A percentile compares a stretch with the other conserved stretches of the same genome.
phyloP scores from a whole-genome alignment of 768 basidiomycete species.

The Serendipita sp. region DNA sequence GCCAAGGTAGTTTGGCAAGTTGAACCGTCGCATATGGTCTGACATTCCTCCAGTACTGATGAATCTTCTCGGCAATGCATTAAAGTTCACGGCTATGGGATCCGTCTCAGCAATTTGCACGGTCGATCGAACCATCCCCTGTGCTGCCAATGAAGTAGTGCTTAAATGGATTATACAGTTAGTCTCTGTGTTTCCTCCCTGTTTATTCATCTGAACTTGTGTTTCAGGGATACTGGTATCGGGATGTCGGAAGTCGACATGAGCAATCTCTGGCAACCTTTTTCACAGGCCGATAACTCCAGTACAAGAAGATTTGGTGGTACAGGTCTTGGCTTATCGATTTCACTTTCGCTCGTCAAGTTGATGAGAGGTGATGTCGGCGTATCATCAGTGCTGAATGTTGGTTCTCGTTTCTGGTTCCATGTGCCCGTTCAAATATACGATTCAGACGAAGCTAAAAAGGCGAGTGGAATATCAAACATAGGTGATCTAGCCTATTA shows the following conservation, averaged over 20 bases:
- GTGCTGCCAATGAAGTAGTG: slow-evolving; percentile 28
- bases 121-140: slow-evolving; percentile 25
- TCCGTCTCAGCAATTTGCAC: slow-evolving; percentile 47
- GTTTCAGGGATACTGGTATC: slow-evolving; percentile 49
- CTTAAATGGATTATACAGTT: slow-evolving; percentile 55
- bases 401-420: slow-evolving; percentile 60
- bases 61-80: slow-evolving; percentile 64
- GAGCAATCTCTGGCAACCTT: slow-evolving; percentile 53
- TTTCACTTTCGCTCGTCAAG: slow-evolving; percentile 57
- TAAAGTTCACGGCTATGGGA: slow-evolving; percentile 53
- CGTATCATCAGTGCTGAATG: slow-evolving; percentile 44
- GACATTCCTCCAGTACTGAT: slow-evolving; percentile 35
- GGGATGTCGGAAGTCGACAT: slow-evolving; percentile 51
- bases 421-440: slow-evolving; percentile 49
- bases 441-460: slow-evolving; percentile 37
- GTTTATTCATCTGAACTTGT: neutral
- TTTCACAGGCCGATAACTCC: slow-evolving; percentile 66
- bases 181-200: neutral
- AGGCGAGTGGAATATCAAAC: slow-evolving; percentile 21
- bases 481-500: neutral
- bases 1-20: slow-evolving; percentile 33
- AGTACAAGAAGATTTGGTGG: slow-evolving; percentile 63
- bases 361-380: slow-evolving; percentile 63
- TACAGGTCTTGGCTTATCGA: slow-evolving; percentile 60
- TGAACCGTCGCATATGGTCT: neutral